These are phyloP conservation scores for Silene latifolia DNA, from an alignment of 148 eudicot species.

Conservation along the genomic window DNA sequence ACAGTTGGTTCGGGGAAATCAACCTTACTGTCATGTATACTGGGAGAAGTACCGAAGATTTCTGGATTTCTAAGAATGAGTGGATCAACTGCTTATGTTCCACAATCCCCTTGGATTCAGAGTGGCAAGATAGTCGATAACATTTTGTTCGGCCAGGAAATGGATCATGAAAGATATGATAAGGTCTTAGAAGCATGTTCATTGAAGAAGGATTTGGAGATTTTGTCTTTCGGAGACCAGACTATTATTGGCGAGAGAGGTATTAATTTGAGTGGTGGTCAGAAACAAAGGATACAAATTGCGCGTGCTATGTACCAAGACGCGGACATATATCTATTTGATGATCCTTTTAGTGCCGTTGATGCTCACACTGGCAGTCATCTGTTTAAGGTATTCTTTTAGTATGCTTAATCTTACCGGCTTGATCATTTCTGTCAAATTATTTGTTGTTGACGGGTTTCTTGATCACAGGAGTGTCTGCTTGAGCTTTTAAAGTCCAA, in stretches of 20 bases:
- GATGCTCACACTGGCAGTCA: constrained; percentile 70
- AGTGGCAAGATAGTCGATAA: constrained; percentile 54
- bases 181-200: constrained; percentile 53
- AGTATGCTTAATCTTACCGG: neutral
- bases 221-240: constrained; percentile 49
- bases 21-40: constrained; percentile 44
- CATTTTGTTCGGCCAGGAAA: constrained; percentile 44
- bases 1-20: constrained; percentile 62
- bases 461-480: constrained; percentile 48
- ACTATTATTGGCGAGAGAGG: constrained; percentile 61
- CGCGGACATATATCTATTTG: constrained; percentile 53
- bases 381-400: constrained; percentile 48
- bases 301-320: constrained; percentile 57
- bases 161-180: constrained; percentile 42
- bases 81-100: constrained; percentile 52
- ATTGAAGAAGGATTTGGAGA: constrained; percentile 51
- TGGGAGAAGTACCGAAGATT: constrained; percentile 46
- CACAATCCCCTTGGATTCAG: constrained; percentile 62
- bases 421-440: neutral
- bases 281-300: constrained; percentile 60
- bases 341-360: constrained; percentile 69
- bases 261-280: constrained; percentile 68
- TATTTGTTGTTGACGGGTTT: constrained; percentile 3
- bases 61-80: constrained; percentile 39
- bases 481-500: constrained; percentile 48